Percentiles rank a stretch among this genome's conserved stretches.
Conservation (phyloP, 371 early-diverging fungal genomes). For the Mucor sp. region DNA sequence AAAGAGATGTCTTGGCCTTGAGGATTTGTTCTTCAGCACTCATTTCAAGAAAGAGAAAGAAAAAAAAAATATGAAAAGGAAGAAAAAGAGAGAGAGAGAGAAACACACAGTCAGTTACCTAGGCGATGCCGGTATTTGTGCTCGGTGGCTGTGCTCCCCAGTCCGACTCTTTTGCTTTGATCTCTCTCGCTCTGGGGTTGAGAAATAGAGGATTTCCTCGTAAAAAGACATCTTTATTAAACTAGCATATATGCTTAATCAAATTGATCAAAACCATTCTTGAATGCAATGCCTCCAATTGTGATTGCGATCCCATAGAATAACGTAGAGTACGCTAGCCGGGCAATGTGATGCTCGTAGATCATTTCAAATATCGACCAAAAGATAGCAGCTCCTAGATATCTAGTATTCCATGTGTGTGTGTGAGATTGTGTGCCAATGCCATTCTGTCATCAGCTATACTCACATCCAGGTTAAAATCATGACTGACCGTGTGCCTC, state of each 20-base stretch:
- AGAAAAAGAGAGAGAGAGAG: neutral
- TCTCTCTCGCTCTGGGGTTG: neutral
- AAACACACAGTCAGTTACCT: neutral
- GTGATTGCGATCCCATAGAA: conserved; percentile 30
- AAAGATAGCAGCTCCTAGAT: conserved; percentile 29
- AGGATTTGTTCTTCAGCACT: conserved; percentile 26
- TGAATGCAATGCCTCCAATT: conserved; percentile 29
- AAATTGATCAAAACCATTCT: conserved; percentile 21
- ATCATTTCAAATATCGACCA: conserved; percentile 35
- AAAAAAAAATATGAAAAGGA: conserved; percentile 2
- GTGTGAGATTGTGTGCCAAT: neutral
- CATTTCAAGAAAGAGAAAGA: conserved; percentile 9
- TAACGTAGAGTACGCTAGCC: conserved; percentile 22
- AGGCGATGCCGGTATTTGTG: neutral
- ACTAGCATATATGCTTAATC: neutral
- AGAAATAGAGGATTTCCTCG: too few species aligned
- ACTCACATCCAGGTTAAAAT: conserved; percentile 27
- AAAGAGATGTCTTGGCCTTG: conserved; percentile 30
- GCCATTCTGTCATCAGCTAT: neutral
- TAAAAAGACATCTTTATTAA: too few species aligned
- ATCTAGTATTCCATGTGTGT: conserved; percentile 11
- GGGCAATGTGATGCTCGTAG: conserved; percentile 24
- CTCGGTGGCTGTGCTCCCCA: neutral
- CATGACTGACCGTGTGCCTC: conserved; percentile 23
- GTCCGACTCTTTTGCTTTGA: neutral